Evolutionary conservation across 805 yeast species (phyloP), one percentile per base, ranked within the genome.

Genomic region (Metschnikowia proteae): DNA sequence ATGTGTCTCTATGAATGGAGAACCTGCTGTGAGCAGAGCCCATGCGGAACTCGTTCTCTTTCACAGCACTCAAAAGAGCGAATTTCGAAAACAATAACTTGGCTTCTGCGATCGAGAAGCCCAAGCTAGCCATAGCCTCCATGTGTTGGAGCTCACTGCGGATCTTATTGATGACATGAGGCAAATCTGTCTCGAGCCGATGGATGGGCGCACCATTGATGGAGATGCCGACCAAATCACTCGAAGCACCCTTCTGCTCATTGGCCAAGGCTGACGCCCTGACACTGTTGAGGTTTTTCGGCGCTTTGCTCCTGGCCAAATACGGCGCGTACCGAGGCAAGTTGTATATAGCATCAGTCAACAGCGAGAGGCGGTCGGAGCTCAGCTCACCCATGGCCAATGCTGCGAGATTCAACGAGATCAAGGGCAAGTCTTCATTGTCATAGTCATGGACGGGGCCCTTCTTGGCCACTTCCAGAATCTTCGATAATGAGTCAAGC

Each of bases 171-270:
- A 77, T 55, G 2, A 82, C 49, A 25, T 70, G 70, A 48, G 74
- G 73, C 3, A 75, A 50, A 49, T 77, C 77, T 5, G 73, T 67
- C 34, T 75, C 73, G 0, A 71, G 58, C 1, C 70, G 70, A n/a
- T 79, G 66, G 1, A 83, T 62, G 1, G 82, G 72, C 0, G 84
- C 79, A 1, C 96, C 96, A 63, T 90, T 88, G 17, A 89, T 57
- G 52, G 80, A 85, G 1, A 91, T 49, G 1, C 86, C 86, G 30
- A 69, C 60, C 1, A 71, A 60, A 2, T 70, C 74, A 5, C 68
- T 56, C 1, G 71, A 59, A 2, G 72, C 54, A 0, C 82, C 82
- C 4, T 63, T 32, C 13, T 59, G 58, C 27, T 63, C 68, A 53
- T 76, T 76, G 3, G 46, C 46, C 3, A 56, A 44, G 1, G 71